Conservation (phyloP, 2,329 filamentous ascomycete species). For the Zymoseptoria passerinii region DNA sequence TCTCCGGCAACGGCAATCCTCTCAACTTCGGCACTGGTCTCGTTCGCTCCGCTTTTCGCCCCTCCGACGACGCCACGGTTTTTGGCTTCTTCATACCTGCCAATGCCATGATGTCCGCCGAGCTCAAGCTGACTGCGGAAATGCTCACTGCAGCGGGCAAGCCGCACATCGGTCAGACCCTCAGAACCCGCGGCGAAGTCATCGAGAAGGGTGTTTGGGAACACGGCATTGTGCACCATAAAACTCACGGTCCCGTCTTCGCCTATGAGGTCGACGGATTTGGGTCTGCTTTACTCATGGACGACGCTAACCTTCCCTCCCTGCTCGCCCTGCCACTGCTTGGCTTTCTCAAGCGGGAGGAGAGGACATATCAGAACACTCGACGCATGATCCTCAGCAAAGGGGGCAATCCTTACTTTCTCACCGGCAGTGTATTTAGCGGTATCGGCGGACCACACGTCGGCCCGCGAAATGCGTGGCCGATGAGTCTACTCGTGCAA, state of each 20-base stretch:
- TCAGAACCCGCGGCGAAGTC: constrained; percentile 50
- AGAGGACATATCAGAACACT: constrained; percentile 79
- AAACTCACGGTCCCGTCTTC: constrained; percentile 69
- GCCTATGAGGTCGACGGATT: constrained; percentile 86
- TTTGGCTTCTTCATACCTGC: constrained; percentile 90
- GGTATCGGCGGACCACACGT: constrained; percentile 84
- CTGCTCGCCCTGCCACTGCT: constrained; percentile 69
- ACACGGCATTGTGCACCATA: constrained; percentile 70
- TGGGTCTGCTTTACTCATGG: constrained; percentile 74
- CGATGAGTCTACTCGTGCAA: constrained; percentile 88
- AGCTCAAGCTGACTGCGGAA: constrained; percentile 65
- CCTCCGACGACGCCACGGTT: constrained; percentile 90
- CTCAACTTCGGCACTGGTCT: constrained; percentile 76
- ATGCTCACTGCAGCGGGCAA: constrained; percentile 58
- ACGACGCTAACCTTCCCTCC: constrained; percentile 81
- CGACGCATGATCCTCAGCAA: constrained; percentile 71
- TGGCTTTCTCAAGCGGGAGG: constrained; percentile 58
- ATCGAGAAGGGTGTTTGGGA: constrained; percentile 75
- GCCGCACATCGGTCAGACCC: constrained; percentile 38
- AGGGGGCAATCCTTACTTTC: constrained; percentile 77
- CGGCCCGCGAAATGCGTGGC: constrained; percentile 87
- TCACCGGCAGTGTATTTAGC: constrained; percentile 66
- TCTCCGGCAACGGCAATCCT: constrained; percentile 83
- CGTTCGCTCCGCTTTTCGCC: constrained; percentile 83
- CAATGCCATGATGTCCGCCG: constrained; percentile 92